Evolutionary conservation across 805 yeast species (phyloP), one percentile per base, ranked within the genome.

Genomic region (Candida suzukii): DNA sequence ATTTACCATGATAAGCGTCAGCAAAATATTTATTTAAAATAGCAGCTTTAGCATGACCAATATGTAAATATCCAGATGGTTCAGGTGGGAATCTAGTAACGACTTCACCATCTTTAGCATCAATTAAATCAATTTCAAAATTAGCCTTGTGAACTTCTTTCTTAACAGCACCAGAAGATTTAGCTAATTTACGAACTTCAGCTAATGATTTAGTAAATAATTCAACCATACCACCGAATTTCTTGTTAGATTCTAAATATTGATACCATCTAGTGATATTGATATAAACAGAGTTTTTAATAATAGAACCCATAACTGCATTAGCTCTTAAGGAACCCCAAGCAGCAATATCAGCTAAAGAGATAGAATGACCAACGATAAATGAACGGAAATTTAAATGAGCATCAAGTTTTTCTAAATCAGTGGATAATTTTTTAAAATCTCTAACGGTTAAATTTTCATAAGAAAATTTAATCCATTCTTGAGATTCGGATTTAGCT

Each of bases 51-150:
- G 96, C 99, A 62, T 93, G 99, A 53, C 99, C 99, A 67, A 93
- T 93, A 68, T 93, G 99, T 67, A 93, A 76, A 67, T 90, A 93
- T 69, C 99, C 99, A 68, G 95, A 86, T 46, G 99, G 99, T 71
- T 93, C 99, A 50, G 99, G 99, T 40, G 96, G 99, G 80, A 93
- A 93, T 70, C 99, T 84, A 41, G 99, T 95, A 41, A 95, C 98
- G 43, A 93, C 99, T 66, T 90, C 71, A 50, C 99, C 99, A 43
- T 83, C 80, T 56, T 76, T 80, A 44, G 99, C 99, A 61, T 80
- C 95, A 45, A 84, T 85, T 51, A 93, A 77, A 56, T 87, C 93
- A 57, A 93, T 93, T 61, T 90, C 97, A 53, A 84, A 93, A 64
- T 84, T 90, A 47, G 99, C 98, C 70, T 88, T 87, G 73, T 88